Conservation (phyloP, 1,284 basidiomycete genomes). For the Malassezia cuniculi region DNA sequence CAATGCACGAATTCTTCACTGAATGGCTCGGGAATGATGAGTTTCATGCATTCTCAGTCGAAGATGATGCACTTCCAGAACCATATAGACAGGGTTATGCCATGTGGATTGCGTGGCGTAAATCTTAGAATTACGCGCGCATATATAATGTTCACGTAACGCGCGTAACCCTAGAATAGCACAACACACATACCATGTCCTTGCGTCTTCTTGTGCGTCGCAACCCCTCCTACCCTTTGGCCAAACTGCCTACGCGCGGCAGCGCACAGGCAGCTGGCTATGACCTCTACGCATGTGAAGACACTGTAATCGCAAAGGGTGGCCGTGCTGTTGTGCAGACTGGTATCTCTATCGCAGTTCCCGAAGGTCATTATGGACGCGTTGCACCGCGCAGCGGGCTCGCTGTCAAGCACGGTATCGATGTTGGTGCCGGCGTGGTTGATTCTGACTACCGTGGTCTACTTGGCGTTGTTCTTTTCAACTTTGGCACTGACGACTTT, state of each 20-base stretch:
- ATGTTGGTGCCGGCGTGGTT: slow-evolving; percentile 89
- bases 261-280: slow-evolving; percentile 78
- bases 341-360: slow-evolving; percentile 81
- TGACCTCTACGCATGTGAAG: slow-evolving; percentile 69
- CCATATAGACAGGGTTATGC: slow-evolving; percentile 4
- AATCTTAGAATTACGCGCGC: not conserved
- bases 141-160: not conserved
- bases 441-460: slow-evolving; percentile 90
- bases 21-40: slow-evolving; percentile 15
- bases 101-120: slow-evolving; percentile 4
- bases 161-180: too few species aligned
- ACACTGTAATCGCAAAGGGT: slow-evolving; percentile 27
- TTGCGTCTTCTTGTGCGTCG: slow-evolving; percentile 64
- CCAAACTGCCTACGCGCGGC: slow-evolving; percentile 73
- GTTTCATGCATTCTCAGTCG: slow-evolving; percentile 18
- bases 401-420: slow-evolving; percentile 89
- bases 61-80: slow-evolving; percentile 7
- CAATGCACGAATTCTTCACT: slow-evolving; percentile 19
- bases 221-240: slow-evolving; percentile 58
- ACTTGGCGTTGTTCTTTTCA: slow-evolving; percentile 88
- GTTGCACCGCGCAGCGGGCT: slow-evolving; percentile 87
- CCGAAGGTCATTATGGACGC: slow-evolving; percentile 81
- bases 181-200: slow-evolving; percentile 5
- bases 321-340: slow-evolving; percentile 82
- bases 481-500: slow-evolving; percentile 73